Evolutionary conservation across 192 early-diverging fungal genomes (phyloP).

Genomic region (Entomortierella beljakovae): DNA sequence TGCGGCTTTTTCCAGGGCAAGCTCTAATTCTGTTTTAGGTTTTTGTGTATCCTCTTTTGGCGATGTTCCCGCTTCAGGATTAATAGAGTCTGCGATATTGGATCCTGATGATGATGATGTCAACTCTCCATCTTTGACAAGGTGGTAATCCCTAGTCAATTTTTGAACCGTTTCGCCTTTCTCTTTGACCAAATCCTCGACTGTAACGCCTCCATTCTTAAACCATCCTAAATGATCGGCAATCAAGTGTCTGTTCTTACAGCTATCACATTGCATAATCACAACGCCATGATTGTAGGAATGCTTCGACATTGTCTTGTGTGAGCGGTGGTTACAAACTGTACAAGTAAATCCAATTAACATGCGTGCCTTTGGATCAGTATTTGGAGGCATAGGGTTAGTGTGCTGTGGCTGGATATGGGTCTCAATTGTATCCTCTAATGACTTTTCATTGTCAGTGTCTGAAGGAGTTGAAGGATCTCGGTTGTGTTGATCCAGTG

Average conservation of each 20-base stretch:
- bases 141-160: conserved; percentile 39
- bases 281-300: conserved; percentile 94
- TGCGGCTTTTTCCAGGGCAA: conserved; percentile 46
- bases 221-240: conserved; percentile 99
- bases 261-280: conserved; percentile 91
- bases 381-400: conserved; percentile 43
- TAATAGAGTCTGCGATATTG: neutral
- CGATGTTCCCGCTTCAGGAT: no score
- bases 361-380: conserved; percentile 65
- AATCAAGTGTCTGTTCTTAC: conserved; percentile 93
- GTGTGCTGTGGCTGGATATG: conserved; percentile 30
- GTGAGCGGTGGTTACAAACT: conserved; percentile 84
- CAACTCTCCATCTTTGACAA: conserved; percentile 44
- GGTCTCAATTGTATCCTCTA: neutral
- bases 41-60: neutral
- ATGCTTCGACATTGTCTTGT: conserved; percentile 93
- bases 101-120: neutral
- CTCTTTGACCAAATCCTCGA: conserved; percentile 86
- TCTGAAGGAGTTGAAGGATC: neutral
- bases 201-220: conserved; percentile 71
- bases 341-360: conserved; percentile 97
- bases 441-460: neutral
- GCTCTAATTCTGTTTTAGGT: conserved; percentile 47
- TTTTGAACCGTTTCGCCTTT: conserved; percentile 78
- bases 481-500: conserved; percentile 20